Conservation (phyloP, 2,329 filamentous ascomycete genomes). For the Venturia asperata region DNA sequence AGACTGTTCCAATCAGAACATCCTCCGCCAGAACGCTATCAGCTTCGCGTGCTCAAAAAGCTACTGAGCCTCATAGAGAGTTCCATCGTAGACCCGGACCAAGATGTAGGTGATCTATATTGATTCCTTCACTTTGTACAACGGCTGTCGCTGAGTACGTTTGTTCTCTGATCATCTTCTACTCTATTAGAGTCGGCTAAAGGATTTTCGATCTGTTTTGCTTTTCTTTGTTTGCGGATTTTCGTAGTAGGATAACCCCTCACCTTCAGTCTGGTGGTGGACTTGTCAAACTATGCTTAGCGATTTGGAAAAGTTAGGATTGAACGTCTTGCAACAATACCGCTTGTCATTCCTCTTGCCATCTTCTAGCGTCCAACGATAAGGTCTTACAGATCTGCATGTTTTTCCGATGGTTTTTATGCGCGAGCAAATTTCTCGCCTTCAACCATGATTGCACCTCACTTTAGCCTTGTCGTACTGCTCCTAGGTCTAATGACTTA, state of each 20-base stretch:
- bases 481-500: background rate
- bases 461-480: background rate
- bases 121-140: background rate
- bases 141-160: too few species aligned
- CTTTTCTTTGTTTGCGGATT: background rate
- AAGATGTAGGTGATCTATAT: slow-evolving; percentile 60
- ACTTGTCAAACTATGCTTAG: background rate
- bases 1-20: slow-evolving; percentile 58
- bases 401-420: background rate
- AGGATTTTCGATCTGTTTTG: background rate
- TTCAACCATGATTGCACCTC: background rate
- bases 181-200: background rate
- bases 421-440: background rate
- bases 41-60: slow-evolving; percentile 64
- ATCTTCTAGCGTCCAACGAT: background rate
- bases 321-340: background rate
- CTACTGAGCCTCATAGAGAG: slow-evolving; percentile 64
- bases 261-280: background rate
- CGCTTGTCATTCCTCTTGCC: background rate
- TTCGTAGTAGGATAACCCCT: too few species aligned
- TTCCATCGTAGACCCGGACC: slow-evolving; percentile 71
- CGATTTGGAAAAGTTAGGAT: background rate
- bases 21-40: slow-evolving; percentile 62
- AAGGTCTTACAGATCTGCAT: background rate
- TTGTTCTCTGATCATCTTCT: background rate